Evolutionary conservation across 140 eudicot species (phyloP).

Genomic region (Flaveria floridana): DNA sequence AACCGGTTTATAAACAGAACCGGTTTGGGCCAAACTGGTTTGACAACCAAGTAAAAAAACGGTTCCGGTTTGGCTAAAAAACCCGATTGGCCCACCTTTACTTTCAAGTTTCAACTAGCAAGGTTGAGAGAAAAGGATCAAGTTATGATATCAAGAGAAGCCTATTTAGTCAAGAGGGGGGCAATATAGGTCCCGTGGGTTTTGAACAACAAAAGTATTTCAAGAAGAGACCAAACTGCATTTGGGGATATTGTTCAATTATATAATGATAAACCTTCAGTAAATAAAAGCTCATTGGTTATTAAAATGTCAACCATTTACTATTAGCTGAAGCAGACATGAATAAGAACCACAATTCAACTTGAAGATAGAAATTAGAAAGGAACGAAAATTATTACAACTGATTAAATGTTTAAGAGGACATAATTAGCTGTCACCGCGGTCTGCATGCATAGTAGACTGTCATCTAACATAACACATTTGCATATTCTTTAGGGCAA

Average conservation of each 20-base stretch:
- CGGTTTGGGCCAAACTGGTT: too few relatives aligned
- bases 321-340: not conserved
- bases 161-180: not conserved
- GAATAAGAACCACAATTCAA: slow-evolving; percentile 10
- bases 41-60: too few relatives aligned
- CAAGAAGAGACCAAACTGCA: not conserved
- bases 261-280: not conserved
- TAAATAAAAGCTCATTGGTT: not conserved
- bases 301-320: not conserved
- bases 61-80: too few relatives aligned
- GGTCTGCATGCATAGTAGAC: not conserved
- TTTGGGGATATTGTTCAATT: not conserved
- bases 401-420: not conserved
- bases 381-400: not conserved
- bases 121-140: not conserved
- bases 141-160: not conserved
- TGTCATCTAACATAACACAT: not conserved
- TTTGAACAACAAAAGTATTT: not conserved
- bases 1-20: too few relatives aligned
- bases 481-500: not conserved
- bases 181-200: not conserved
- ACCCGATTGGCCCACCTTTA: too few relatives aligned
- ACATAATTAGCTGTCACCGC: slow-evolving; percentile 3
- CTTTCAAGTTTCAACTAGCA: not conserved
- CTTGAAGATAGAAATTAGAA: not conserved